These are phyloP conservation scores for Zygoascus flipseniorum DNA, from an alignment of 805 yeast genomes.

Conservation along the genomic window DNA sequence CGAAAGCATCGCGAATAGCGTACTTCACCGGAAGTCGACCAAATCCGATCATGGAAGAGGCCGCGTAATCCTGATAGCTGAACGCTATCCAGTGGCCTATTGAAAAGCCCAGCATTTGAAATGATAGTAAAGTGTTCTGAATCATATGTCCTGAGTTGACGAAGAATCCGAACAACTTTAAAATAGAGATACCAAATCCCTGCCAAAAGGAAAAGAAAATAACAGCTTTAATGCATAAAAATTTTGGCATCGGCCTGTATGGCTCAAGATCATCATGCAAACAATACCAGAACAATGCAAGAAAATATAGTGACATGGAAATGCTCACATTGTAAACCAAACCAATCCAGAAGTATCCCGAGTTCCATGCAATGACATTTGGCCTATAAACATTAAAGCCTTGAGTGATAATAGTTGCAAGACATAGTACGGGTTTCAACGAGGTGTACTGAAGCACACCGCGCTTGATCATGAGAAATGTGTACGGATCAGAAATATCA, in stretches of 20 bases:
- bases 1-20: slow-evolving; percentile 72
- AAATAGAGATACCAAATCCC: slow-evolving; percentile 48
- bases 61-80: slow-evolving; percentile 63
- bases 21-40: slow-evolving; percentile 50
- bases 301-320: slow-evolving; percentile 68
- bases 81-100: slow-evolving; percentile 85
- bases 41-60: slow-evolving; percentile 54
- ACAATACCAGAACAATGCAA: slow-evolving; percentile 91
- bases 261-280: slow-evolving; percentile 67
- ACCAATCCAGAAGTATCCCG: slow-evolving; percentile 56
- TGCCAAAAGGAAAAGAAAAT: slow-evolving; percentile 99
- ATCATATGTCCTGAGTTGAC: slow-evolving; percentile 37
- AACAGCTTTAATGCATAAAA: slow-evolving; percentile 83
- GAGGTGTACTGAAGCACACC: slow-evolving; percentile 91
- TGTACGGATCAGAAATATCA: slow-evolving; percentile 80
- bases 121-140: slow-evolving; percentile 71
- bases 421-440: slow-evolving; percentile 79
- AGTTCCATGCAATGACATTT: slow-evolving; percentile 38
- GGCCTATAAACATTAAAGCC: slow-evolving; percentile 43
- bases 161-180: slow-evolving; percentile 24
- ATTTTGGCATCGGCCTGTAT: slow-evolving; percentile 86
- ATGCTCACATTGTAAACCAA: slow-evolving; percentile 72
- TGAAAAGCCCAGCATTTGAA: slow-evolving; percentile 81
- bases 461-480: slow-evolving; percentile 68
- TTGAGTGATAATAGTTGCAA: slow-evolving; percentile 42